These are phyloP conservation scores for Cryptococcus sp. DNA, from an alignment of 1,284 basidiomycete genomes.

Conservation along the genomic window DNA sequence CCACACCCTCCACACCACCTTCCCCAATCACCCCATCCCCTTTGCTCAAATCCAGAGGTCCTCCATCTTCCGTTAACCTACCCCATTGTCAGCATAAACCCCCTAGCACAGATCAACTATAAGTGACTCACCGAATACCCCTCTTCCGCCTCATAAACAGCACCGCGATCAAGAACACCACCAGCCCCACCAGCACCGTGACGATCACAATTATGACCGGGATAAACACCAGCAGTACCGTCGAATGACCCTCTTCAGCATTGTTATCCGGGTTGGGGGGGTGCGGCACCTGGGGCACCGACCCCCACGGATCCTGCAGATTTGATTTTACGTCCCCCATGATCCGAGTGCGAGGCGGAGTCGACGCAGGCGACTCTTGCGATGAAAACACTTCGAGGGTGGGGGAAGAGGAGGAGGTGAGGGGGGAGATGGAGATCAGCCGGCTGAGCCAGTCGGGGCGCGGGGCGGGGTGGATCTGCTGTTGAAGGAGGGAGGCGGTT, in stretches of 20 bases:
- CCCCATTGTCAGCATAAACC: conserved; percentile 24
- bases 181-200: conserved; percentile 85
- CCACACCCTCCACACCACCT: conserved; percentile 85
- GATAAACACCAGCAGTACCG: conserved; percentile 51
- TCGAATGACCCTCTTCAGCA: conserved; percentile 29
- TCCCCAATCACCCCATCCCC: conserved; percentile 86
- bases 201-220: conserved; percentile 88
- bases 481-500: conserved; percentile 2
- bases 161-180: conserved; percentile 83
- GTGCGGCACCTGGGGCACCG: conserved; percentile 5
- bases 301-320: conserved; percentile 5
- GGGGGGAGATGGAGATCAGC: conserved; percentile 20
- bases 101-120: background rate
- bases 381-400: background rate
- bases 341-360: background rate
- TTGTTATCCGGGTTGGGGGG: conserved; percentile 1
- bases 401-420: conserved; percentile 6
- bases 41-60: conserved; percentile 87
- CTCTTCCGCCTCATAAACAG: conserved; percentile 74
- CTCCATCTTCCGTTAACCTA: conserved; percentile 77
- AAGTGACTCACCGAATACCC: conserved; percentile 57
- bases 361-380: background rate
- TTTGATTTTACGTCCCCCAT: background rate
- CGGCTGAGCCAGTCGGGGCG: conserved; percentile 29
- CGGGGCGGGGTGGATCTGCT: conserved; percentile 12